Percentiles rank a stretch among this genome's conserved stretches.
phyloP scores from a whole-genome alignment of 2,329 filamentous ascomycete genomes.

The Penicillium sp. region DNA sequence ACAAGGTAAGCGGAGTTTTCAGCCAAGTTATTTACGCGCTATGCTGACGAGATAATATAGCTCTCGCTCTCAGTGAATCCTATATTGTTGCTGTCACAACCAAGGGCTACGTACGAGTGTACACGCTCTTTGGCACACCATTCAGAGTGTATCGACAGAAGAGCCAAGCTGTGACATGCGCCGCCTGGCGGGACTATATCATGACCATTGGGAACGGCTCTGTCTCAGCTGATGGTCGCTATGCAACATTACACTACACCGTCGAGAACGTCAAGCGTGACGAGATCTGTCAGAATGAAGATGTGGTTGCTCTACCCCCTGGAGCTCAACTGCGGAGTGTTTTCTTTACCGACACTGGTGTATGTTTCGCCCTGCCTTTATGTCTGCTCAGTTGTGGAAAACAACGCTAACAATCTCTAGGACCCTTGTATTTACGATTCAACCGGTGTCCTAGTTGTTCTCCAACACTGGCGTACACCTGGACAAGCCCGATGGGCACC shows the following conservation, averaged over 20 bases:
- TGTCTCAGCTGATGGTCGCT: slow-evolving; percentile 73
- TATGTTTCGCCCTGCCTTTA: slow-evolving; percentile 48
- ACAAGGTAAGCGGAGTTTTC: slow-evolving; percentile 47
- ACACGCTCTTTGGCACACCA: slow-evolving; percentile 89
- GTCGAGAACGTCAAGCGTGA: slow-evolving; percentile 95
- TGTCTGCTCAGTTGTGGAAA: neutral
- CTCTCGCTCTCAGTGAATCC: slow-evolving; percentile 87
- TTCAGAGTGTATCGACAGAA: slow-evolving; percentile 90
- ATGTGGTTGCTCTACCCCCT: slow-evolving; percentile 81
- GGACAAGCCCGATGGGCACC: slow-evolving; percentile 91
- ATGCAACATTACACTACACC: slow-evolving; percentile 78
- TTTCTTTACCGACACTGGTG: slow-evolving; percentile 91
- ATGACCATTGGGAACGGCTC: slow-evolving; percentile 93
- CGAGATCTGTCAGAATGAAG: slow-evolving; percentile 92
- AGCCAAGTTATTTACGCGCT: too few relatives aligned
- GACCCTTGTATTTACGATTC: slow-evolving; percentile 97
- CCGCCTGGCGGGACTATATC: slow-evolving; percentile 95
- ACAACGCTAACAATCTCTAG: slow-evolving; percentile 46
- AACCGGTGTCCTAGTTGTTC: slow-evolving; percentile 81
- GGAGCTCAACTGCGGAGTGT: slow-evolving; percentile 75
- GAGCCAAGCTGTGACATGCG: slow-evolving; percentile 89
- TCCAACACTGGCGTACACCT: slow-evolving; percentile 86
- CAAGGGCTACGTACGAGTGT: slow-evolving; percentile 86
- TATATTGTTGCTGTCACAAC: slow-evolving; percentile 90
- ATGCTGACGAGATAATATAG: slow-evolving; percentile 35